These are phyloP conservation scores for Metschnikowia lachancei DNA, from an alignment of 805 yeast species.

Conservation along the genomic window DNA sequence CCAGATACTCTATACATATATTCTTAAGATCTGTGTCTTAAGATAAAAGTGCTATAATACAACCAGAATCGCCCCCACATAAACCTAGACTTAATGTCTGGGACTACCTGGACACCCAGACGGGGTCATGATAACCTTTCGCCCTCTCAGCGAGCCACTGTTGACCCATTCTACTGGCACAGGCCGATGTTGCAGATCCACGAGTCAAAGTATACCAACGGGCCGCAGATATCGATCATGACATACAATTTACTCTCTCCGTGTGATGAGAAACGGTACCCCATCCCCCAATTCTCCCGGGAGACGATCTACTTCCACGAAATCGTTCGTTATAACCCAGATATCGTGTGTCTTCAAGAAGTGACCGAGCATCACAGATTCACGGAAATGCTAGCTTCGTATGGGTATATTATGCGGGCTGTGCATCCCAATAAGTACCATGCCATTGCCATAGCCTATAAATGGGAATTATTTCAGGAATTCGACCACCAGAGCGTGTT, in stretches of 20 bases:
- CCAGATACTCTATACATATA: too few relatives aligned
- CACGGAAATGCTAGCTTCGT: neutral
- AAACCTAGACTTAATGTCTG: neutral
- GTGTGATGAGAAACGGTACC: neutral
- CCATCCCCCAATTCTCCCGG: neutral
- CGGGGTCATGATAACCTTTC: neutral
- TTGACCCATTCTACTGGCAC: conserved; percentile 1
- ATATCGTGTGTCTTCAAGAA: conserved; percentile 11
- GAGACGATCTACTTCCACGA: neutral
- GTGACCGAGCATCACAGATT: neutral
- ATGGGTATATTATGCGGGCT: neutral
- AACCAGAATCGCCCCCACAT: too few relatives aligned
- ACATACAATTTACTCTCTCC: conserved; percentile 6
- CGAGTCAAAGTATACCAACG: neutral
- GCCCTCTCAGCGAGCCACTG: neutral
- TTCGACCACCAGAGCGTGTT: neutral
- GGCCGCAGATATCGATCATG: conserved; percentile 10
- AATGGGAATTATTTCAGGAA: conserved; percentile 1
- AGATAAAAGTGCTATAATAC: too few relatives aligned
- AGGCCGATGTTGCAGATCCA: conserved; percentile 4
- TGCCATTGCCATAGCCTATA: conserved; percentile 5
- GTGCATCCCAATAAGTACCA: conserved; percentile 3
- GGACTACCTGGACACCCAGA: neutral
- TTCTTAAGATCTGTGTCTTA: neutral
- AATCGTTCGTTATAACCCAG: conserved; percentile 7